Evolutionary conservation across 345 rosid species (phyloP), one percentile per base, ranked within the genome.

Genomic region (Gossypium mustelinum): DNA sequence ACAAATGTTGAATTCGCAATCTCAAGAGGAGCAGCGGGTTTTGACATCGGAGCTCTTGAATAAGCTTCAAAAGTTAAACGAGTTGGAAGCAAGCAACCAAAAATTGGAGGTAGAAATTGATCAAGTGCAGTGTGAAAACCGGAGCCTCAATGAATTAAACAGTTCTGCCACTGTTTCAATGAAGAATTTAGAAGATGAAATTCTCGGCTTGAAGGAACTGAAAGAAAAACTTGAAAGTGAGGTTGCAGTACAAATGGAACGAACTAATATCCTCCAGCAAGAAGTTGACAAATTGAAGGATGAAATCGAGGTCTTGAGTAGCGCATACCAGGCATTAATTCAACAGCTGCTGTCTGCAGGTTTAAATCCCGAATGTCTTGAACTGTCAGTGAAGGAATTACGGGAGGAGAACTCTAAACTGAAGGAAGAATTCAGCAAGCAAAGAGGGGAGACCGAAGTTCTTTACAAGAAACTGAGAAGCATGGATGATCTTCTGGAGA

Each of bases 141-240:
- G 55, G 52, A 79, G 74, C 80, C 87, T 91, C 73, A 82, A 63
- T 72, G 76, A 85, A 75, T 67, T 76, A 79, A 91, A 84, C 76
- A 77, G 79, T 68, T 83, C 94, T 78, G 89, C 87, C 41, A 14
- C 78, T 69, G 82, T 75, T 58, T 82, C 94, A 9, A 70, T 86
- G 58, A 71, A 72, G 69, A 85, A 70, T 73, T 63, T 92, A 72
- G 84, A 82, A 81, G 75, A 70, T 43, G 94, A 93, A 79, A 82
- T 86, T 67, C 69, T 69, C 61, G 79, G 84, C 79, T 81, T 90
- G 82, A 91, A 78, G 82, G 89, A 85, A 81, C 74, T 86, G 74
- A 93, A 93, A 84, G 88, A 75, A 74, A 85, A 84, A 69, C 96
- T 95, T 56, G 98, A 89, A 83, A 79, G 81, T 78, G 92, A 93